Percentiles rank a stretch among this genome's conserved stretches.
phyloP scores from a whole-genome alignment of 179 eudicot species.

The Spinacia oleracea region DNA sequence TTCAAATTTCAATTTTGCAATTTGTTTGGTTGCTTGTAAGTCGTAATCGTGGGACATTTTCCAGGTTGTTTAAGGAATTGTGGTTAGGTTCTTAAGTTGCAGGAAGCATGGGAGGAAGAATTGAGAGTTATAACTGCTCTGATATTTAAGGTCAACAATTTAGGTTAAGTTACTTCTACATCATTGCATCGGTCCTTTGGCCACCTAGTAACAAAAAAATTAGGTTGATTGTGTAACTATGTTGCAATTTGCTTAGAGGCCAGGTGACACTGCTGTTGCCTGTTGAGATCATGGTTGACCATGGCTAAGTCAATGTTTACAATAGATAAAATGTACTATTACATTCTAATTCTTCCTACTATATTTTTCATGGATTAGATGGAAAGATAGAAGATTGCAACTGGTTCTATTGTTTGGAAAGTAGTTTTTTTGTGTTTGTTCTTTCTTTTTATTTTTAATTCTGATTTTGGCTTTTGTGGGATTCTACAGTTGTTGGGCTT shows the following conservation, averaged over 20 bases:
- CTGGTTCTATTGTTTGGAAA: too few relatives aligned
- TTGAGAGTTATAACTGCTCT: background rate
- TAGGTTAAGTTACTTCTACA: background rate
- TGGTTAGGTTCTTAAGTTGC: background rate
- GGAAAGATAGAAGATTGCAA: too few relatives aligned
- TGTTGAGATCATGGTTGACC: background rate
- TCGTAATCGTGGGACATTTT: background rate
- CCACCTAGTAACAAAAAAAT: too few relatives aligned
- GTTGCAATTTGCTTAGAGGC: background rate
- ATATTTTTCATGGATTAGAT: too few relatives aligned
- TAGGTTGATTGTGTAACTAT: background rate
- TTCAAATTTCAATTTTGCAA: background rate
- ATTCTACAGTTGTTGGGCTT: too few relatives aligned
- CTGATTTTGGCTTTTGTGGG: too few relatives aligned
- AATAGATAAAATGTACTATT: too few relatives aligned
- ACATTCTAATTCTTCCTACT: too few relatives aligned
- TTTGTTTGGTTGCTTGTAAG: background rate
- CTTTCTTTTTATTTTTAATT: too few relatives aligned
- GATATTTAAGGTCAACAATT: background rate
- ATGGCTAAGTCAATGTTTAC: background rate
- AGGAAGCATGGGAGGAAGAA: background rate
- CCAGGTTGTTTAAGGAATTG: too few relatives aligned
- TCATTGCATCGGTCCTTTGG: background rate
- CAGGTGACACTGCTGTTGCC: too few relatives aligned
- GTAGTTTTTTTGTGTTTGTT: too few relatives aligned